A percentile compares a stretch with the other conserved stretches of the same genome.
Evolutionary conservation across 2,329 filamentous ascomycete genomes (phyloP).

Genomic region (Aspergillus quadricinctus): DNA sequence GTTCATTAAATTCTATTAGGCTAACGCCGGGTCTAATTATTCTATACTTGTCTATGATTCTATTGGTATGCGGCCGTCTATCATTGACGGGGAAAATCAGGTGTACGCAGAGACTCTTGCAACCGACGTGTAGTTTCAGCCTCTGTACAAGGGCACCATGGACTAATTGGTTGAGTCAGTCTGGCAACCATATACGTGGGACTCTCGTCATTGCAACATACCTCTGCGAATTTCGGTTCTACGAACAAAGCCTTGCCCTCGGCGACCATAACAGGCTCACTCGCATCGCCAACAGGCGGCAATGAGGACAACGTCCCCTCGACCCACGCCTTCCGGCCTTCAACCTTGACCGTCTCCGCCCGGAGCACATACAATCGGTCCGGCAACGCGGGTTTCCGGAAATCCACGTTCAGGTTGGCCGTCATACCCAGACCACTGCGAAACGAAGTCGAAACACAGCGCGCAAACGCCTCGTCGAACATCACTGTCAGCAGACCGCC

Average conservation of each 20-base stretch:
- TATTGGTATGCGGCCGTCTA: slow-evolving; percentile 1
- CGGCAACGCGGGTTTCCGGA: slow-evolving; percentile 29
- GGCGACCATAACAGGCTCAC: slow-evolving; percentile 27
- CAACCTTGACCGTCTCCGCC: slow-evolving; percentile 29
- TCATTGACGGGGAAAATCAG: neutral
- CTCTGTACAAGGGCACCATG: slow-evolving; percentile 29
- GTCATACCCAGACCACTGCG: slow-evolving; percentile 33
- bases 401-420: slow-evolving; percentile 35
- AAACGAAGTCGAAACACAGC: slow-evolving; percentile 30
- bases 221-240: slow-evolving; percentile 35
- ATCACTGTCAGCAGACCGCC: slow-evolving; percentile 31
- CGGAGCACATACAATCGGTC: slow-evolving; percentile 30
- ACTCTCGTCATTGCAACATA: slow-evolving; percentile 14
- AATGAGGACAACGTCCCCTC: slow-evolving; percentile 25
- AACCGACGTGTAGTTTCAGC: slow-evolving; percentile 1
- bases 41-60: slow-evolving; percentile 3
- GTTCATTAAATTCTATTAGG: slow-evolving; percentile 1
- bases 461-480: slow-evolving; percentile 36
- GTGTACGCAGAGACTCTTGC: neutral
- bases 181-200: neutral
- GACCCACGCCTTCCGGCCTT: slow-evolving; percentile 37
- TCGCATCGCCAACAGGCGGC: slow-evolving; percentile 12
- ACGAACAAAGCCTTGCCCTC: slow-evolving; percentile 37
- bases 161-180: slow-evolving; percentile 17
- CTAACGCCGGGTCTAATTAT: neutral